Base-by-base conservation (phyloP, 1,284 basidiomycete species). In the Inonotus obliquus region DNA sequence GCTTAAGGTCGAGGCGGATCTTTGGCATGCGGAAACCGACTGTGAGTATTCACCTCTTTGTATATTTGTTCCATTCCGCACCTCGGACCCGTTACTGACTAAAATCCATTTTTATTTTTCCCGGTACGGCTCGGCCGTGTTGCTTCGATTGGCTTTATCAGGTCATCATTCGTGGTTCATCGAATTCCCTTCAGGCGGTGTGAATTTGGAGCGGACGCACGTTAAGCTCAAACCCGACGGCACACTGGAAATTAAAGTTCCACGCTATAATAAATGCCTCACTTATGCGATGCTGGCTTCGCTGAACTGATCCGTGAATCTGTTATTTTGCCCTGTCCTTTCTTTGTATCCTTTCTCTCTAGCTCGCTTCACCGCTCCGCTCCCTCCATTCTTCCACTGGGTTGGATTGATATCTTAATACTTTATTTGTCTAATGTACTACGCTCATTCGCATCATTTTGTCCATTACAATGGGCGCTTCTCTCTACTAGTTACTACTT, bases 121-220 rank as follows among this genome's bases (percentile, higher is more conserved):
- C 29, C 25, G 32, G 14, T 13, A 41, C 39, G 2, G 41, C 23
- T 14, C 25, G 53, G 14, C 10, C 14, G 21, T 49, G 25, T 39
- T 59, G 7, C 21, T 41, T 25, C 44, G 53, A 27, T 25, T 35
- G n/a, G 17, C 21, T 37, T 29, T 51, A 57, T 54, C 52, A 72
- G 70, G 68, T 37, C 70, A 71, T 56, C 70, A 67, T 59, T 69
- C 70, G 52, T 73, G 71, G 71, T 67, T 71, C 37, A 68, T 72
- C 56, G 60, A 64, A 11, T 73, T 71, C 63, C 37, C 68, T n/a
- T 66, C 70, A 14, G 60, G 63, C 23, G 71, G 72, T 59, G 70
- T 70, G 49, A 68, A 71, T 65, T 67, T 73, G 64, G 35, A 58
- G 49, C 65, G 66, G 11, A 67, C 69, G 45, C 66, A 68, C 37